phyloP scores from a whole-genome alignment of 805 yeast genomes.

The Starmerella bombicola region DNA sequence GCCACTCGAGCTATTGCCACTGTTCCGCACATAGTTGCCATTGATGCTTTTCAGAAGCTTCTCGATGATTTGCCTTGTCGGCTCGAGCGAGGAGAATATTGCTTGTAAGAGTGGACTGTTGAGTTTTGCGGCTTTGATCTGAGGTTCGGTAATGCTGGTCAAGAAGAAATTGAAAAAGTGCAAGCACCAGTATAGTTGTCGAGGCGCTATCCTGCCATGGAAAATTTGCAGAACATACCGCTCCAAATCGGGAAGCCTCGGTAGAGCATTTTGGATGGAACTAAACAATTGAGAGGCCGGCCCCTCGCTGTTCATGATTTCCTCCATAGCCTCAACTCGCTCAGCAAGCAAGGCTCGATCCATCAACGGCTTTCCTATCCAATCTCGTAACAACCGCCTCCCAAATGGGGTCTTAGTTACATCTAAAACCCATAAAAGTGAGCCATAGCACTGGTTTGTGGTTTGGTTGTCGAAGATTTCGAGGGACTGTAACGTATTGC shows the following conservation, averaged over 20 bases:
- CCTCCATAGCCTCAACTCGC: constrained; percentile 52
- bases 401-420: constrained; percentile 76
- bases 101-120: constrained; percentile 31
- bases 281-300: constrained; percentile 23
- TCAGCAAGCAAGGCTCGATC: constrained; percentile 41
- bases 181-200: constrained; percentile 46
- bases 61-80: constrained; percentile 26
- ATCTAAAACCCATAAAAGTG: constrained; percentile 67
- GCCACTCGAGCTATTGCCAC: background rate
- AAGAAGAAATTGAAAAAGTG: constrained; percentile 33
- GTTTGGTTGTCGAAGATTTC: constrained; percentile 65
- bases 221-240: constrained; percentile 45
- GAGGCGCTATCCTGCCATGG: constrained; percentile 46
- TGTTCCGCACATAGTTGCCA: constrained; percentile 13
- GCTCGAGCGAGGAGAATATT: constrained; percentile 33
- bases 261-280: constrained; percentile 24
- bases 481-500: constrained; percentile 53
- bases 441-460: constrained; percentile 45
- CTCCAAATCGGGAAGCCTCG: constrained; percentile 44
- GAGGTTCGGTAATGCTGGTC: constrained; percentile 19
- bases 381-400: constrained; percentile 45
- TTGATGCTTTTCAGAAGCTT: constrained; percentile 22
- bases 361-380: constrained; percentile 67
- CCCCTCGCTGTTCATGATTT: constrained; percentile 27
- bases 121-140: constrained; percentile 23